A percentile compares a stretch with the other conserved stretches of the same genome.
These are phyloP conservation scores for Diplogelasinospora grovesii DNA, from an alignment of 495 filamentous ascomycete species.

Conservation along the genomic window DNA sequence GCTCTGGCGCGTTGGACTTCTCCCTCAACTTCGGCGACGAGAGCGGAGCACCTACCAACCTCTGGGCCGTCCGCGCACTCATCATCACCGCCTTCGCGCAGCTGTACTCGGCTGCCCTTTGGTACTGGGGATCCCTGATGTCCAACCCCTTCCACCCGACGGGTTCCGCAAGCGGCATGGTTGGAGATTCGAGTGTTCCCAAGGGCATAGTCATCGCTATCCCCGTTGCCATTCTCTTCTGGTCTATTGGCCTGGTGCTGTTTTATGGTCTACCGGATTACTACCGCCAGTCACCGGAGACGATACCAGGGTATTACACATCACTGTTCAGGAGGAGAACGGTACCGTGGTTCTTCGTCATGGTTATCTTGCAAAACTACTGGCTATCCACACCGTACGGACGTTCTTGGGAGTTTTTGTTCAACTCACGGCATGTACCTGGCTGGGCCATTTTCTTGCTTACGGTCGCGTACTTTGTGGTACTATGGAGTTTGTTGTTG, in stretches of 20 bases:
- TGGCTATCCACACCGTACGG: constrained; percentile 54
- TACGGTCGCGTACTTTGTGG: constrained; percentile 50
- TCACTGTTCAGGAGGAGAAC: constrained; percentile 52
- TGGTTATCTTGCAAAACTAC: constrained; percentile 58
- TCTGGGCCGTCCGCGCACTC: constrained; percentile 55
- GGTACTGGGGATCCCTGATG: constrained; percentile 49
- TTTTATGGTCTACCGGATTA: constrained; percentile 54
- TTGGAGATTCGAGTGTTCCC: constrained; percentile 11
- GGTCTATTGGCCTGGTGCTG: constrained; percentile 42
- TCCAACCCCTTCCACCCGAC: constrained; percentile 16
- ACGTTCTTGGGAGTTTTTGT: constrained; percentile 57
- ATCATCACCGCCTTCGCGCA: constrained; percentile 55
- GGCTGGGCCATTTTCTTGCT: constrained; percentile 46
- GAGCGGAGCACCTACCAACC: constrained; percentile 47
- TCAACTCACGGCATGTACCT: constrained; percentile 40
- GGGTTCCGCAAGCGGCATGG: constrained; percentile 2
- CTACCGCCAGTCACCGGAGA: constrained; percentile 59
- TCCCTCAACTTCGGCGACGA: constrained; percentile 59
- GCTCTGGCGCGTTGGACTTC: constrained; percentile 54
- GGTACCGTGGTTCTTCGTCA: constrained; percentile 52
- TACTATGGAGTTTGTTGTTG: constrained; percentile 46
- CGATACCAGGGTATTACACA: constrained; percentile 53
- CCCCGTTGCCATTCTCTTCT: constrained; percentile 44
- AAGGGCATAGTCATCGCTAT: constrained; percentile 38
- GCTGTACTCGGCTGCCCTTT: constrained; percentile 50